Conservation (phyloP, 495 filamentous ascomycete genomes). For the Mycothermus thermophilus region DNA sequence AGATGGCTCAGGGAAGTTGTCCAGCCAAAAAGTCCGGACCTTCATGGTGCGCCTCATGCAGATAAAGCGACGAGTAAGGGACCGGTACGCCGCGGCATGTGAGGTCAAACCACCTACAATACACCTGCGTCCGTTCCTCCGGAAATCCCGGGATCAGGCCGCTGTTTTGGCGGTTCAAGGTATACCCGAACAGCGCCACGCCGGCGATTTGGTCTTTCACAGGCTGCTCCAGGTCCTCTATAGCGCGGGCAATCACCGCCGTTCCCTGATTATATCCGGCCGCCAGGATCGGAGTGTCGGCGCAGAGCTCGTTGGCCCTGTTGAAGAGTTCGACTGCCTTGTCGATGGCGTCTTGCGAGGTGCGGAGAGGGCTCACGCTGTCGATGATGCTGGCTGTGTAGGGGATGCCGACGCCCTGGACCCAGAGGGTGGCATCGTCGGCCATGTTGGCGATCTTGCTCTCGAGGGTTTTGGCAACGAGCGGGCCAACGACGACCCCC, state of each 20-base stretch:
- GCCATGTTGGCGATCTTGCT: too few species aligned
- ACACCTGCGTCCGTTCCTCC: conserved; percentile 29
- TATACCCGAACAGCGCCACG: conserved; percentile 43
- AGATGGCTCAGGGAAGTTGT: too few species aligned
- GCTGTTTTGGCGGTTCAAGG: conserved; percentile 37
- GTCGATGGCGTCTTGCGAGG: conserved; percentile 21
- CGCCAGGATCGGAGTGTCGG: conserved; percentile 24
- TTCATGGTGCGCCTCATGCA: too few species aligned
- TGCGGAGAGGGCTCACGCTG: conserved; percentile 22
- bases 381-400: conserved; percentile 25
- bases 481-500: conserved; percentile 17
- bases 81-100: conserved; percentile 3
- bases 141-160: conserved; percentile 35
- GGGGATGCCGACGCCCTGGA: conserved; percentile 24
- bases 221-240: conserved; percentile 25
- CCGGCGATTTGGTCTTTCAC: conserved; percentile 37
- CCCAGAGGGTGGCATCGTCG: conserved; percentile 19
- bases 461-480: conserved; percentile 16
- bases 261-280: conserved; percentile 39
- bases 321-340: conserved; percentile 21
- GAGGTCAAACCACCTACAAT: conserved; percentile 22
- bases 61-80: conserved; percentile 1
- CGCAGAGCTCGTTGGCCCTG: conserved; percentile 21
- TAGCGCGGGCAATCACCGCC: conserved; percentile 37
- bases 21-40: too few species aligned